phyloP scores from a whole-genome alignment of 148 eudicot species.

The Silene conica region DNA sequence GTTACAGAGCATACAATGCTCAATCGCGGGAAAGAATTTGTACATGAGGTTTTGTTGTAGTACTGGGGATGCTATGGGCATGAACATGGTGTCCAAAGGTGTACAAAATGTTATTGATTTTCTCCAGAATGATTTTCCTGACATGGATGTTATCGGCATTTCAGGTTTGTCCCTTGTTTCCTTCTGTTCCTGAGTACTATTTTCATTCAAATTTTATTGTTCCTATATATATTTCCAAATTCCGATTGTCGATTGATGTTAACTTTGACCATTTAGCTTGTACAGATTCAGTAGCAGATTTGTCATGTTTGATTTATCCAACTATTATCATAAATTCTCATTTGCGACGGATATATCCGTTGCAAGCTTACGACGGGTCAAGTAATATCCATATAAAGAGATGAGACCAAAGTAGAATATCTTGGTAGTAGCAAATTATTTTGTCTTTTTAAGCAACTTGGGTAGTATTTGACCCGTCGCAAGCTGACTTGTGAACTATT shows the following conservation, averaged over 20 bases:
- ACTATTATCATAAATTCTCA: too few relatives aligned
- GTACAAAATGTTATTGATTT: slow-evolving; percentile 78
- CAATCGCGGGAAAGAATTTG: slow-evolving; percentile 75
- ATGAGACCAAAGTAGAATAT: too few relatives aligned
- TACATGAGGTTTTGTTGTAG: slow-evolving; percentile 70
- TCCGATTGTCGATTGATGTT: not conserved
- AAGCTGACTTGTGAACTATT: too few relatives aligned
- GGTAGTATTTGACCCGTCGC: too few relatives aligned
- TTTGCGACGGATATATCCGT: too few relatives aligned
- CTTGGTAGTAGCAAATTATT: too few relatives aligned
- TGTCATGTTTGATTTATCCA: not conserved
- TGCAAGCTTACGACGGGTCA: too few relatives aligned
- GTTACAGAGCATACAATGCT: slow-evolving; percentile 60
- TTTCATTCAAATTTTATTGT: not conserved
- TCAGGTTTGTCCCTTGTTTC: slow-evolving; percentile 45
- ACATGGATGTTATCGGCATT: slow-evolving; percentile 83
- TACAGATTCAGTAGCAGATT: not conserved
- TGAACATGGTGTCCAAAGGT: slow-evolving; percentile 97
- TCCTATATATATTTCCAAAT: too few relatives aligned
- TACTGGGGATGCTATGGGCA: slow-evolving; percentile 94
- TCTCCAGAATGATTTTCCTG: slow-evolving; percentile 66
- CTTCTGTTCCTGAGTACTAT: not conserved
- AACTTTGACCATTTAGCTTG: not conserved
- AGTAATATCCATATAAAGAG: too few relatives aligned
- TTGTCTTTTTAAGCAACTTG: too few relatives aligned